Evolutionary conservation across 1,284 basidiomycete species (phyloP), one percentile per base, ranked within the genome.

Genomic region (Fomes fomentarius): DNA sequence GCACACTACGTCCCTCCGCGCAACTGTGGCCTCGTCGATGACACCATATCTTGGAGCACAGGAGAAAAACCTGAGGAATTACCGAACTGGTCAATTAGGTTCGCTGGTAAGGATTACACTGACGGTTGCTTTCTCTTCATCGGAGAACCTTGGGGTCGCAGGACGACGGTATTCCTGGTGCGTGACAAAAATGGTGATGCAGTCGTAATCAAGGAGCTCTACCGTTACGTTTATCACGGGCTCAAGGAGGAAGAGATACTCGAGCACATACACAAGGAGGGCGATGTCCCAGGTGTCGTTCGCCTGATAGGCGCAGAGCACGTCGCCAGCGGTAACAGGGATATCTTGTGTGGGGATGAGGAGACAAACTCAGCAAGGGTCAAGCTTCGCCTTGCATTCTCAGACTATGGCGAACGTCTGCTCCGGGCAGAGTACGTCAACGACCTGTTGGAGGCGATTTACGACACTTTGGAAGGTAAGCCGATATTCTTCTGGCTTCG

Each of bases 231-330:
- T 5, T 22, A 26, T 15, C 40, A 33, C n/a, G 17, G 34, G 21
- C 45, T 38, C 31, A 22, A 38, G n/a, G 50, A 52, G 40, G 31
- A 24, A 17, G 26, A 45, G 2, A 4, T 45, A 24, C 22, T 52
- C 12, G 17, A 12, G 4, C 12, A 45, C 10, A 45, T 45, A 21
- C 49, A 51, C 17, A 17, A 7, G 2, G 25, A 51, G 9, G 41
- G 41, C 7, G 41, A 42, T n/a, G 7, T 43, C 11, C 52, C 52
- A 7, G 52, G 52, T 10, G 41, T 50, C 17, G 47, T 54, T 5
- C 46, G 47, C 11, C 24, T 44, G 9, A 45, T n/a, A 11, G n/a
- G 11, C 40, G 15, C n/a, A n/a, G 48, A 50, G 24, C 2, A 42
- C 38, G 48, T 50, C 3, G 24, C 12, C 24, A 25, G 21, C n/a